Percentiles rank a stretch among this genome's conserved stretches.
These are phyloP conservation scores for Tephrocybe sp. DNA, from an alignment of 768 basidiomycete species.

Conservation along the genomic window DNA sequence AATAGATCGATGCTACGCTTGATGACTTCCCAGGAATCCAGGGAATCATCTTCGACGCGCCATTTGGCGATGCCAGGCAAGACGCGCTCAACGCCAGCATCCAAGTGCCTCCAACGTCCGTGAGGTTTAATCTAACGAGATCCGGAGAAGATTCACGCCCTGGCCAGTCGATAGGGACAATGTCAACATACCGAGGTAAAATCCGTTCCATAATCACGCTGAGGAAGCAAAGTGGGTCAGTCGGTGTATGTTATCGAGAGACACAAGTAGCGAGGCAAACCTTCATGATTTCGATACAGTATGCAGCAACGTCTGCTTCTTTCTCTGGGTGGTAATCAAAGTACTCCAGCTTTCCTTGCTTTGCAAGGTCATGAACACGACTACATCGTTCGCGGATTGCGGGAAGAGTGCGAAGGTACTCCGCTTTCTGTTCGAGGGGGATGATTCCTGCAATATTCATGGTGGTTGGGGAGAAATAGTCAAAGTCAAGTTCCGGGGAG, in stretches of 20 bases:
- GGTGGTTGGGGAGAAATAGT: not conserved
- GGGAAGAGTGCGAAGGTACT: constrained; percentile 81
- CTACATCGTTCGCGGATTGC: constrained; percentile 88
- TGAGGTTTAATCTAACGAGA: constrained; percentile 76
- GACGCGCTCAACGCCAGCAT: constrained; percentile 66
- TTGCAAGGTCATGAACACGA: constrained; percentile 76
- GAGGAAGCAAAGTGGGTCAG: not conserved
- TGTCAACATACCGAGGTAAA: constrained; percentile 53
- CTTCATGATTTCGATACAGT: constrained; percentile 77
- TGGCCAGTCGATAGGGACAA: not conserved
- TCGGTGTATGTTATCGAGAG: constrained; percentile 6
- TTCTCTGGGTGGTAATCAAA: constrained; percentile 84
- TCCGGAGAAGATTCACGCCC: not conserved
- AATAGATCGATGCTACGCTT: constrained; percentile 87
- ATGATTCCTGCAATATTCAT: constrained; percentile 33
- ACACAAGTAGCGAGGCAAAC: constrained; percentile 36
- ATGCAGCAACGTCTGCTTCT: constrained; percentile 66
- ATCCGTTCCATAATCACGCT: constrained; percentile 81
- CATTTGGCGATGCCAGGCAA: constrained; percentile 59
- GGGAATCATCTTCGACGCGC: constrained; percentile 39
- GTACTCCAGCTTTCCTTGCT: constrained; percentile 74
- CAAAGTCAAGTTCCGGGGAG: constrained; percentile 6
- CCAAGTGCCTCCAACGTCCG: constrained; percentile 89
- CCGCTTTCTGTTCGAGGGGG: constrained; percentile 41
- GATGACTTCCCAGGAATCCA: constrained; percentile 58